These are phyloP conservation scores for Mycocentrospora acerina DNA, from an alignment of 2,329 filamentous ascomycete genomes.

Conservation along the genomic window DNA sequence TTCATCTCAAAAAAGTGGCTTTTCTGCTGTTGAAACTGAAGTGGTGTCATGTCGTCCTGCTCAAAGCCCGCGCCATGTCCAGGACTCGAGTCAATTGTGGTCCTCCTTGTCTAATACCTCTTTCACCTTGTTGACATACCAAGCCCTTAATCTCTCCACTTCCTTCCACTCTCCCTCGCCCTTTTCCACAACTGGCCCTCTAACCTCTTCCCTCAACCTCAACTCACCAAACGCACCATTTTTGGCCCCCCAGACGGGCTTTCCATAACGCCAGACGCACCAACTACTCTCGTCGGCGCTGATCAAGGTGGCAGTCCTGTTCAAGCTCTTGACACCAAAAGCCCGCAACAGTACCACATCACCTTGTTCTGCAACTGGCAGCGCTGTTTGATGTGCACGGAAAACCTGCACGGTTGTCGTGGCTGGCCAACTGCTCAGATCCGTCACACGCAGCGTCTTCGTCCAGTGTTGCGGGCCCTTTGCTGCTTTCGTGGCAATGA, in stretches of 20 bases:
- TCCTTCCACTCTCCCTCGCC: conserved; percentile 48
- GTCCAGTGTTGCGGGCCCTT: conserved; percentile 48
- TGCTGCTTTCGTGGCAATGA: conserved; percentile 39
- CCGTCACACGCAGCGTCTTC: conserved; percentile 46
- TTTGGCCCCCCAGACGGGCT: conserved; percentile 29
- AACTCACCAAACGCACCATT: conserved; percentile 31
- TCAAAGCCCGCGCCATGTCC: too few species aligned
- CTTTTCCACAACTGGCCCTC: conserved; percentile 49
- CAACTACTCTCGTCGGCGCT: conserved; percentile 49
- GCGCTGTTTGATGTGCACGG: conserved; percentile 44
- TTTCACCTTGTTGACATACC: conserved; percentile 36
- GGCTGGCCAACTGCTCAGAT: conserved; percentile 34
- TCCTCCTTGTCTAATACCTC: conserved; percentile 18
- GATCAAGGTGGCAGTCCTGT: conserved; percentile 37
- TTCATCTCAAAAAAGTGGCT: not conserved
- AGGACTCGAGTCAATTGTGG: too few species aligned
- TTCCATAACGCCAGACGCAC: conserved; percentile 50
- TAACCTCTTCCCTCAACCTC: conserved; percentile 45
- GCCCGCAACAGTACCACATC: conserved; percentile 49
- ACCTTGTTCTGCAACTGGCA: conserved; percentile 45
- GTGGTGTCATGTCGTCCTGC: too few species aligned
- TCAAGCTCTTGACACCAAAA: conserved; percentile 47
- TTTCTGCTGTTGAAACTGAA: too few species aligned
- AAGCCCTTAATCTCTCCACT: conserved; percentile 43
- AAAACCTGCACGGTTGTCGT: conserved; percentile 45